Evolutionary conservation across 176 grass and related monocot genomes (phyloP), one percentile per base, ranked within the genome.

Genomic region (Rhynchospora breviuscula): DNA sequence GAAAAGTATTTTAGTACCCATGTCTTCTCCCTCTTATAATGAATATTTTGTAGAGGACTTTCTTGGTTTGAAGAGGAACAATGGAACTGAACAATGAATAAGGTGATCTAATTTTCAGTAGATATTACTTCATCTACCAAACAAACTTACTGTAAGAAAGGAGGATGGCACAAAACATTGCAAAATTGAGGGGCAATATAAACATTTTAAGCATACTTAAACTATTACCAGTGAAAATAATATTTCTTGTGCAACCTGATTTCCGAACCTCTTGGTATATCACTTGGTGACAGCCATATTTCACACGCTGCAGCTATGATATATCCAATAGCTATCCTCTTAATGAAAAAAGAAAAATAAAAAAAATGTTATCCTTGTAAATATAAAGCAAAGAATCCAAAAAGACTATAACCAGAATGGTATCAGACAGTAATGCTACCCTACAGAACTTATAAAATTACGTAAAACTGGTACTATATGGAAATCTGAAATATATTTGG

Each of bases 261-360:
- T 81, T 89, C 88, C 86, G 84, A 87, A 84, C 85, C 62, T 17
- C 81, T 90, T 80, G 56, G 81, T 88, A 35, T 87, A 76, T 64
- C 87, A 84, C 82, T 87, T 86, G 54, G 43, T 67, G 61, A 64
- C 35, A 97, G 90, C 94, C 94, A 97, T 62, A 97, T 97, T 90
- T 97, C 92, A 68, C 92, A 97, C 0, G 92, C 64, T 22, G 92
- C 94, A 52, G 90, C 89, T 44, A 91, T 80, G 23, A 97, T 79
- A 84, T 97, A 97, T 68, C 88, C 89, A 81, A 94, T 85, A 63
- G 94, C 94, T 53, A 97, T 97, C 90, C 94, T 94, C 94, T 97
- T 86, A 72, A 89, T 14, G 26, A 52, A 75, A 26, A 51, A 92
- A 59, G n/a, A 25, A 63, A 10, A 79, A 49, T 62, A 79, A 25